Percentiles rank a stretch among this genome's conserved stretches.
These are phyloP conservation scores for Elongisporangium senticosum DNA, from an alignment of 352 stramenopile genomes.

Conservation along the genomic window DNA sequence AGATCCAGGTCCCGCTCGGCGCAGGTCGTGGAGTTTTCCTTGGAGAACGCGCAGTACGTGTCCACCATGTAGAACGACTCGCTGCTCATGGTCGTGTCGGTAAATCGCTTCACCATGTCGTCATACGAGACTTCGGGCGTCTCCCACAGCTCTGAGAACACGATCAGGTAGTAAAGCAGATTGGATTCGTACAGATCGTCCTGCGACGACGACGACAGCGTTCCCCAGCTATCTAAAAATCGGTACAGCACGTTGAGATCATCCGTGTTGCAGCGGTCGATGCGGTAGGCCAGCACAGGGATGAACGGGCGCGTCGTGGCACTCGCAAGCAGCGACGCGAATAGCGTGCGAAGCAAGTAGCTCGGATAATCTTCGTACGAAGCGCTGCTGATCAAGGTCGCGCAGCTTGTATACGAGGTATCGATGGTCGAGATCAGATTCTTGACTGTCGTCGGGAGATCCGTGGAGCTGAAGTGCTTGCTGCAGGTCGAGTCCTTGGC, in stretches of 20 bases:
- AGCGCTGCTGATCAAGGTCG: slow-evolving; percentile 7
- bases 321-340: slow-evolving; percentile 23
- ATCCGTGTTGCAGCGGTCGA: slow-evolving; percentile 22
- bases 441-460: slow-evolving; percentile 11
- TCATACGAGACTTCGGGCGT: slow-evolving; percentile 12
- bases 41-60: slow-evolving; percentile 50
- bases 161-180: slow-evolving; percentile 40
- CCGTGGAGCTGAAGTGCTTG: slow-evolving; percentile 10
- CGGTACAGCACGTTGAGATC: slow-evolving; percentile 21
- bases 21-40: slow-evolving; percentile 30
- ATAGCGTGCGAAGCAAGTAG: slow-evolving; percentile 12
- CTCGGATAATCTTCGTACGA: slow-evolving; percentile 6
- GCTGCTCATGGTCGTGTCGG: slow-evolving; percentile 14
- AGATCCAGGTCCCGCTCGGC: slow-evolving; percentile 8
- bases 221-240: slow-evolving; percentile 10
- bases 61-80: slow-evolving; percentile 25
- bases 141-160: slow-evolving; percentile 53
- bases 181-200: slow-evolving; percentile 23
- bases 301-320: slow-evolving; percentile 21
- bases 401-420: slow-evolving; percentile 18
- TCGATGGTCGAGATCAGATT: slow-evolving; percentile 17
- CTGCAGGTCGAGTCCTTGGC: slow-evolving; percentile 12
- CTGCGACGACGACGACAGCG: slow-evolving; percentile 6
- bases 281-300: slow-evolving; percentile 25
- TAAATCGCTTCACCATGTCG: slow-evolving; percentile 19